phyloP scores from a whole-genome alignment of 2,329 filamentous ascomycete species.

The Alternaria solani region DNA sequence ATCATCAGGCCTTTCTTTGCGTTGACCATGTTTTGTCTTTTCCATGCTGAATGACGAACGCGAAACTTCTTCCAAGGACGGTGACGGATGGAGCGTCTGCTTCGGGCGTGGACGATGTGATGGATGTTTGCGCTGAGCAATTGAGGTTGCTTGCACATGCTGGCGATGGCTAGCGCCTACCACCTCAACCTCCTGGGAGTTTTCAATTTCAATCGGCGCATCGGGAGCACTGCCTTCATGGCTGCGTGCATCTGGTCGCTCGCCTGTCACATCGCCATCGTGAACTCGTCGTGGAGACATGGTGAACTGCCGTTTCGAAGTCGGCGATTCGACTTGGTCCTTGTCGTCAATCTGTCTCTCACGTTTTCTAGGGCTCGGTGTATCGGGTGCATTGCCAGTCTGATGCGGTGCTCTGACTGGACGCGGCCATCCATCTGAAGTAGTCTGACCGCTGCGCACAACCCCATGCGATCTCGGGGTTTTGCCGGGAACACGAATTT shows the following conservation, averaged over 20 bases:
- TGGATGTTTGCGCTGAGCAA: not conserved
- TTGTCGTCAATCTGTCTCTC: slow-evolving; percentile 4
- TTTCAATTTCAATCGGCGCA: slow-evolving; percentile 36
- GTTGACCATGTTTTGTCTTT: not conserved
- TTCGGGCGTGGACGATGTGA: not conserved
- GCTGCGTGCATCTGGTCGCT: not conserved
- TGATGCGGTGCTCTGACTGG: not conserved
- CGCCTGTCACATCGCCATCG: not conserved
- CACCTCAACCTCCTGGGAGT: slow-evolving; percentile 33
- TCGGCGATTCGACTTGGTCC: not conserved
- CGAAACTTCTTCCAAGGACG: slow-evolving; percentile 15
- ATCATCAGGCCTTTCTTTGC: not conserved
- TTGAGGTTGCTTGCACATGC: not conserved
- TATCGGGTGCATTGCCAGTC: not conserved
- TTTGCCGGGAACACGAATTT: slow-evolving; percentile 17
- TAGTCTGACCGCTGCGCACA: not conserved
- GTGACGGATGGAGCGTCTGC: not conserved
- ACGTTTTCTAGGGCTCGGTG: slow-evolving; percentile 14
- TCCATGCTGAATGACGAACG: not conserved
- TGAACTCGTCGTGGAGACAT: not conserved
- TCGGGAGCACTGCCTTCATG: slow-evolving; percentile 23
- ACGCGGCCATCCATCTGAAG: not conserved
- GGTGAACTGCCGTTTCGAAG: slow-evolving; percentile 5
- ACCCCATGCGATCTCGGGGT: slow-evolving; percentile 1
- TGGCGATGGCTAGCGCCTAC: not conserved